Evolutionary conservation across 495 filamentous ascomycete species (phyloP).

Genomic region (Neurospora cerealis): DNA sequence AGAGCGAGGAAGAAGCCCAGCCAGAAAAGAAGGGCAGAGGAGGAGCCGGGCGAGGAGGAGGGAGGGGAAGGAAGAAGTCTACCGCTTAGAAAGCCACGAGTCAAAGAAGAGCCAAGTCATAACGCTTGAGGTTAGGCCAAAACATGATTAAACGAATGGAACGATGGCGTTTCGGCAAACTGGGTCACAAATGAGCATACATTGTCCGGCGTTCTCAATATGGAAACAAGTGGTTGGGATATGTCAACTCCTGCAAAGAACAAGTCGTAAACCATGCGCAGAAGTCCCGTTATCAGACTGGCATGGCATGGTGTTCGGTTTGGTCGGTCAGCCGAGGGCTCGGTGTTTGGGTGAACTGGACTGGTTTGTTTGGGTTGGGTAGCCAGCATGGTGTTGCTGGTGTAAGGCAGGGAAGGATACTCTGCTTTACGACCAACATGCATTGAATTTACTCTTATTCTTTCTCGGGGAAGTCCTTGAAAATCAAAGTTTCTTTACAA

Average conservation of each 20-base stretch:
- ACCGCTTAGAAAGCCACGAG: neutral
- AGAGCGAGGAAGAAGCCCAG: conserved; percentile 33
- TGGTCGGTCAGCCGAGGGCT: neutral
- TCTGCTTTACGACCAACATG: neutral
- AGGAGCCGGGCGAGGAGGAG: conserved; percentile 27
- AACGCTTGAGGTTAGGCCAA: neutral
- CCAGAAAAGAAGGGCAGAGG: conserved; percentile 34
- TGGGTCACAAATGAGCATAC: neutral
- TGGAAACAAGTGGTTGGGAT: neutral
- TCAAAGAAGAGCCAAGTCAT: neutral
- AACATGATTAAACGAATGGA: neutral
- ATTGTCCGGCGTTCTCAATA: neutral
- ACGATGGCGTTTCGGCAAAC: neutral
- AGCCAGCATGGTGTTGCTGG: neutral
- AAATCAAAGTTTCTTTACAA: neutral
- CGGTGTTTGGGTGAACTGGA: neutral
- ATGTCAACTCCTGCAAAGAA: neutral
- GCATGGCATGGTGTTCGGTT: neutral
- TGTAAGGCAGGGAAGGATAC: neutral
- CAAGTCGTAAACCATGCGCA: neutral
- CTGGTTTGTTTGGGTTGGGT: neutral
- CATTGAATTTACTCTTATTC: neutral
- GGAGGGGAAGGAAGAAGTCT: neutral
- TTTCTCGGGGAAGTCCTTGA: neutral
- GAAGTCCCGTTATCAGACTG: neutral